A percentile compares a stretch with the other conserved stretches of the same genome.
Evolutionary conservation across 1,284 basidiomycete species (phyloP).

Genomic region (Trametes versicolor): DNA sequence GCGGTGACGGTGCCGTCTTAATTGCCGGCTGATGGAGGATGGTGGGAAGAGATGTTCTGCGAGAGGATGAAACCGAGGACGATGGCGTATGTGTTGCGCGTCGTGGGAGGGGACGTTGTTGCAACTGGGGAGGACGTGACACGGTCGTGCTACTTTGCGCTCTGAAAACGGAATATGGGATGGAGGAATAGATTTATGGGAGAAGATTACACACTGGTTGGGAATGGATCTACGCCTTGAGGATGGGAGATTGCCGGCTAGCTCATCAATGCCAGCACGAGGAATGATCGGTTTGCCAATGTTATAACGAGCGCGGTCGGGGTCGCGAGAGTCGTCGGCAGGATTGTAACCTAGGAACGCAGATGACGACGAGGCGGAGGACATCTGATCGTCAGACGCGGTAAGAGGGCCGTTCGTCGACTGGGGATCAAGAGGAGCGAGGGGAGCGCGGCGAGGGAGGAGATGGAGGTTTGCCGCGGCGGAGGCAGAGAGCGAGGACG

Average conservation of each 20-base stretch:
- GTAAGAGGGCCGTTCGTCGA: conserved; percentile 32
- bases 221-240: conserved; percentile 42
- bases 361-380: conserved; percentile 37
- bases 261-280: conserved; percentile 38
- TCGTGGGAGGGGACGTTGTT: conserved; percentile 36
- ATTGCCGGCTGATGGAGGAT: conserved; percentile 37
- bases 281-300: conserved; percentile 42
- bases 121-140: conserved; percentile 37
- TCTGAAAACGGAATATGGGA: conserved; percentile 29
- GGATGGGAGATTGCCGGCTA: conserved; percentile 28
- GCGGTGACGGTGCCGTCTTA: conserved; percentile 30
- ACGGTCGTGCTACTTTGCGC: conserved; percentile 34
- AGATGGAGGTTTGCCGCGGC: conserved; percentile 23
- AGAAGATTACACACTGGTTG: conserved; percentile 40
- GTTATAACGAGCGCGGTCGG: conserved; percentile 37
- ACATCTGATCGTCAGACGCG: conserved; percentile 42
- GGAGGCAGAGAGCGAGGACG: conserved; percentile 17
- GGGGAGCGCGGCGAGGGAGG: conserved; percentile 40
- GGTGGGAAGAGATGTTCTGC: conserved; percentile 42
- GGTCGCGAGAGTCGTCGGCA: conserved; percentile 39
- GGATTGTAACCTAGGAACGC: conserved; percentile 39
- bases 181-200: conserved; percentile 3
- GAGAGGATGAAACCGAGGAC: conserved; percentile 33
- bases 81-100: conserved; percentile 41
- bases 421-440: conserved; percentile 44